These are phyloP conservation scores for Pisolithus microcarpus DNA, from an alignment of 768 basidiomycete species.

Conservation along the genomic window DNA sequence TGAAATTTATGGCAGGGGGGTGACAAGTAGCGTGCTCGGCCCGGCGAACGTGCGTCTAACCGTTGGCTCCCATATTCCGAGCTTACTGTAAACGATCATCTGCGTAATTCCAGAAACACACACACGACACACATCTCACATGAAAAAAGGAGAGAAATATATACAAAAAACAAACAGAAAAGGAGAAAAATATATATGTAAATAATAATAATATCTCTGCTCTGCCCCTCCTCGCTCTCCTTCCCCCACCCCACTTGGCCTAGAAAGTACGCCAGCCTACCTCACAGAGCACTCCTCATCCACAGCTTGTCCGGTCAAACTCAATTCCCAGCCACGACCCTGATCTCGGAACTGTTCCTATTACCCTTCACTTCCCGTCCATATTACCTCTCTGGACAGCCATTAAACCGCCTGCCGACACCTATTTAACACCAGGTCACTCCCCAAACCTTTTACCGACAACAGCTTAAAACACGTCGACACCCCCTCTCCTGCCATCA, in stretches of 20 bases:
- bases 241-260: background rate
- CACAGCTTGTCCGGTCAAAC: slow-evolving; percentile 1
- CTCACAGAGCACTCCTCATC: background rate
- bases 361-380: background rate
- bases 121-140: slow-evolving; percentile 24
- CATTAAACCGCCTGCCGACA: background rate
- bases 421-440: background rate
- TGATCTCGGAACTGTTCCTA: slow-evolving; percentile 1
- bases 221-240: slow-evolving; percentile 6
- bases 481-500: background rate
- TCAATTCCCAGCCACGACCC: background rate
- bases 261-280: background rate
- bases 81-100: slow-evolving; percentile 10
- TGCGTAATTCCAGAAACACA: too few relatives aligned
- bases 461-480: background rate
- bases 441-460: background rate
- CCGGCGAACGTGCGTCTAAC: slow-evolving; percentile 35
- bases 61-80: slow-evolving; percentile 17
- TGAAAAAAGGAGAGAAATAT: slow-evolving; percentile 15
- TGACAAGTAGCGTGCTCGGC: background rate
- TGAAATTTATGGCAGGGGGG: too few relatives aligned
- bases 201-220: too few relatives aligned
- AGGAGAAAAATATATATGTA: too few relatives aligned
- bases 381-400: background rate
- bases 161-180: slow-evolving; percentile 7